Percentiles rank a stretch among this genome's conserved stretches.
These are phyloP conservation scores for Pisolithus thermaeus DNA, from an alignment of 1,284 basidiomycete species.

Conservation along the genomic window DNA sequence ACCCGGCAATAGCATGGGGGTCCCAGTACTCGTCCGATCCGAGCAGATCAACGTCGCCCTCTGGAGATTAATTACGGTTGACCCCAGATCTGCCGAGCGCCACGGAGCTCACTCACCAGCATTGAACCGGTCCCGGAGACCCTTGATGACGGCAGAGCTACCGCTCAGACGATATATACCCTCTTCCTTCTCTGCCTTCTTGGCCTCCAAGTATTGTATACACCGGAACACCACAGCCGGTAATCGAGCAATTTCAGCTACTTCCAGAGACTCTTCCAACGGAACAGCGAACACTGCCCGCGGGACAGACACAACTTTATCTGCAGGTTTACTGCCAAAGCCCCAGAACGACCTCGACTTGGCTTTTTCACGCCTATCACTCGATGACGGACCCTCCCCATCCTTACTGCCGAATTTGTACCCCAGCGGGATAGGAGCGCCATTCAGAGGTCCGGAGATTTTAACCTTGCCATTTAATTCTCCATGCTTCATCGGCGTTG, in stretches of 20 bases:
- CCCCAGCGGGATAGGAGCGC: conserved; percentile 79
- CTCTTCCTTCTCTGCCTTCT: conserved; percentile 92
- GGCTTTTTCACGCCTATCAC: conserved; percentile 79
- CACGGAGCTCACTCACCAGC: conserved; percentile 45
- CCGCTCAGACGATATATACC: conserved; percentile 96
- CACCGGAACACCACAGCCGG: conserved; percentile 94
- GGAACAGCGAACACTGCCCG: conserved; percentile 88
- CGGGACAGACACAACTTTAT: conserved; percentile 41
- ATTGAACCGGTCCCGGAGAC: conserved; percentile 90
- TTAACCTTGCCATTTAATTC: conserved; percentile 58
- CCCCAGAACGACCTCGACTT: conserved; percentile 88
- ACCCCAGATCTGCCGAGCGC: conserved; percentile 7
- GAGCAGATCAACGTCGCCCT: conserved; percentile 88
- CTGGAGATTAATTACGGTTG: conserved; percentile 35
- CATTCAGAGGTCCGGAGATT: conserved; percentile 85
- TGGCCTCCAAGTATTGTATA: conserved; percentile 85
- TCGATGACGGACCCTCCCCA: conserved; percentile 37
- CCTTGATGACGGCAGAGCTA: conserved; percentile 91
- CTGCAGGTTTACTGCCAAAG: conserved; percentile 54
- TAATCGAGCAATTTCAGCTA: conserved; percentile 84
- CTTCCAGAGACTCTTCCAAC: conserved; percentile 81
- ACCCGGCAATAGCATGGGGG: conserved; percentile 89
- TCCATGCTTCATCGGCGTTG: conserved; percentile 25
- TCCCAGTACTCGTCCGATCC: conserved; percentile 89
- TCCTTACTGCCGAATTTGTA: conserved; percentile 84